phyloP scores from a whole-genome alignment of 1,284 basidiomycete genomes.

The Puccinia novopanici region DNA sequence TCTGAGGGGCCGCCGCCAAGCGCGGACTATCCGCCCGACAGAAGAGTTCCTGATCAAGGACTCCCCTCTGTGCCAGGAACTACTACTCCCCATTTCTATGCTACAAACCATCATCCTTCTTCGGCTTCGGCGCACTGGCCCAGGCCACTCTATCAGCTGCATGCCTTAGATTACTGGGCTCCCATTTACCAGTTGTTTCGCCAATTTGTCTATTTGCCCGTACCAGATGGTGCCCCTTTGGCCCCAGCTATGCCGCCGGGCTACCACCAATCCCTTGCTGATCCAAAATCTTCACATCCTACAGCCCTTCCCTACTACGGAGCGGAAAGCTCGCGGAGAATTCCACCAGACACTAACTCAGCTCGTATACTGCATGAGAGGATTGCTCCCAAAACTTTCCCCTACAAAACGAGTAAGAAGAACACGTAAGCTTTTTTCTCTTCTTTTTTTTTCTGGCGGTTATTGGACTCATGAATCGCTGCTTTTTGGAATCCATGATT shows the following conservation, averaged over 20 bases:
- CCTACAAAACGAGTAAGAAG: too few species aligned
- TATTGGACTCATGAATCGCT: too few species aligned
- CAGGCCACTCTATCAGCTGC: not conserved
- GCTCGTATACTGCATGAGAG: too few species aligned
- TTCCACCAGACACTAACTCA: not conserved
- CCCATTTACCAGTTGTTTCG: not conserved
- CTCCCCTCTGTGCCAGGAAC: not conserved
- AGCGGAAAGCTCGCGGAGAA: not conserved
- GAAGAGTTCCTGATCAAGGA: not conserved
- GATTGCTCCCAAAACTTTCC: too few species aligned
- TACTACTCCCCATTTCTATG: not conserved
- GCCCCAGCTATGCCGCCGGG: not conserved
- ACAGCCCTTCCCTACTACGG: not conserved
- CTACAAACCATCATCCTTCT: not conserved
- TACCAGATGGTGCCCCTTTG: not conserved
- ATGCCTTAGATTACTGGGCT: not conserved
- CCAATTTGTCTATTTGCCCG: not conserved
- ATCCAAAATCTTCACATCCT: not conserved
- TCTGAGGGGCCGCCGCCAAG: too few species aligned
- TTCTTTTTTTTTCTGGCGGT: too few species aligned
- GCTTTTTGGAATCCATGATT: too few species aligned
- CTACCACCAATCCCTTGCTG: not conserved
- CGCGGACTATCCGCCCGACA: too few species aligned
- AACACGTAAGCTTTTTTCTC: too few species aligned
- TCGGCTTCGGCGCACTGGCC: not conserved